These are phyloP conservation scores for Cercophora sp. DNA, from an alignment of 495 filamentous ascomycete genomes.

Conservation along the genomic window DNA sequence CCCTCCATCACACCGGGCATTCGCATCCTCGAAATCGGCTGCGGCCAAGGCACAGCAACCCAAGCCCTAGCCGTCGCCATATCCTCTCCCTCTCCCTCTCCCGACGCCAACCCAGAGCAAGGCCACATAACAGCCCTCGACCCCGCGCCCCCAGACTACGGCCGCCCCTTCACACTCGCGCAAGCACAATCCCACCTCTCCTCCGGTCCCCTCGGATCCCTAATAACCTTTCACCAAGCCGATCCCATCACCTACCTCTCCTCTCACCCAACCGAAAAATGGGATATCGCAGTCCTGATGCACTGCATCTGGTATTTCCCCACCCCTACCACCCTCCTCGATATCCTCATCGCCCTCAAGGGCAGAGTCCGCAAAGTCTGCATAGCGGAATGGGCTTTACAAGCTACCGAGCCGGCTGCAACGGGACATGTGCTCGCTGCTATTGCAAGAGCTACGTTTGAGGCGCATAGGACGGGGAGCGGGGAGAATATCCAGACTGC, in stretches of 20 bases:
- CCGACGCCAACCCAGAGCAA: constrained; percentile 31
- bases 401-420: constrained; percentile 24
- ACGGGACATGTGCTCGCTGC: constrained; percentile 43
- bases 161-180: constrained; percentile 31
- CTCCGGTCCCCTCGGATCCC: constrained; percentile 29
- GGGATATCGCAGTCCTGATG: constrained; percentile 43
- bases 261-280: constrained; percentile 16
- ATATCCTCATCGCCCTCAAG: constrained; percentile 31
- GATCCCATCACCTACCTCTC: constrained; percentile 28
- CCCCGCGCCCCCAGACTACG: constrained; percentile 48
- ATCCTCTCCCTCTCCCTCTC: constrained; percentile 36
- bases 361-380: constrained; percentile 31
- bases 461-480: constrained; percentile 16
- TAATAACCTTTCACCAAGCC: constrained; percentile 40
- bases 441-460: constrained; percentile 24
- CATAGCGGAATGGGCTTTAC: constrained; percentile 40
- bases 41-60: constrained; percentile 52
- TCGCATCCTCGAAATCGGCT: constrained; percentile 51
- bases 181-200: constrained; percentile 32
- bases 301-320: constrained; percentile 52
- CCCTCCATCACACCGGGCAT: constrained; percentile 28
- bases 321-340: constrained; percentile 22
- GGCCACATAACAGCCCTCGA: constrained; percentile 48
- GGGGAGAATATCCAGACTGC: constrained; percentile 17
- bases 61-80: constrained; percentile 44